These are phyloP conservation scores for Lasiodiplodia citricola DNA, from an alignment of 2,329 filamentous ascomycete genomes.

Conservation along the genomic window DNA sequence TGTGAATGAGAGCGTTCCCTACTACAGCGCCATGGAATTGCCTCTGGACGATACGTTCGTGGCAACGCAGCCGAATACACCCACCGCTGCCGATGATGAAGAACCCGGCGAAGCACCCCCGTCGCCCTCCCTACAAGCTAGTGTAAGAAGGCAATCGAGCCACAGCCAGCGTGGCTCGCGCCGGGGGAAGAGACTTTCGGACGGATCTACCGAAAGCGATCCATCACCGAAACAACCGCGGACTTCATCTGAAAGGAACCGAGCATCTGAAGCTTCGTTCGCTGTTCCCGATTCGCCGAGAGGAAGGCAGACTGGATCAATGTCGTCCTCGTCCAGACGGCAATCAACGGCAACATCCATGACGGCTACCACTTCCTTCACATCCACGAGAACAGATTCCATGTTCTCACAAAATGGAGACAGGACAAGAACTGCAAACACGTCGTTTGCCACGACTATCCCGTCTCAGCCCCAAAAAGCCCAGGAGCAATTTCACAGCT, in stretches of 20 bases:
- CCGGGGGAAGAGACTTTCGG: neutral
- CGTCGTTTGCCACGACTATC: conserved; percentile 11
- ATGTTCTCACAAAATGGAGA: neutral
- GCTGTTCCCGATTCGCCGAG: neutral
- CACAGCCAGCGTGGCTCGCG: neutral
- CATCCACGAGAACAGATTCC: conserved; percentile 1
- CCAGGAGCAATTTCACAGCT: neutral
- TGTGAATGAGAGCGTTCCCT: neutral
- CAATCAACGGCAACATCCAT: neutral
- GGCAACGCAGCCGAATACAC: neutral
- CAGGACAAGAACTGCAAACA: neutral
- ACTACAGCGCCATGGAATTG: neutral
- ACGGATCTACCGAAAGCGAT: neutral
- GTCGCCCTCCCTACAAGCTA: conserved; percentile 5
- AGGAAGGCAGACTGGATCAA: neutral
- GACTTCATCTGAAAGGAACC: neutral
- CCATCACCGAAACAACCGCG: neutral
- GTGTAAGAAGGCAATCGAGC: neutral
- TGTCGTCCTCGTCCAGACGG: neutral
- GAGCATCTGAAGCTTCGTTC: neutral
- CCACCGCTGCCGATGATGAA: neutral
- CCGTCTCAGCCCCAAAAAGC: neutral
- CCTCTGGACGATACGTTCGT: neutral
- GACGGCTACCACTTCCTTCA: neutral
- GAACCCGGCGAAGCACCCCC: neutral